Conservation (phyloP, 2,329 filamentous ascomycete genomes). For the Cytospora schulzeri region DNA sequence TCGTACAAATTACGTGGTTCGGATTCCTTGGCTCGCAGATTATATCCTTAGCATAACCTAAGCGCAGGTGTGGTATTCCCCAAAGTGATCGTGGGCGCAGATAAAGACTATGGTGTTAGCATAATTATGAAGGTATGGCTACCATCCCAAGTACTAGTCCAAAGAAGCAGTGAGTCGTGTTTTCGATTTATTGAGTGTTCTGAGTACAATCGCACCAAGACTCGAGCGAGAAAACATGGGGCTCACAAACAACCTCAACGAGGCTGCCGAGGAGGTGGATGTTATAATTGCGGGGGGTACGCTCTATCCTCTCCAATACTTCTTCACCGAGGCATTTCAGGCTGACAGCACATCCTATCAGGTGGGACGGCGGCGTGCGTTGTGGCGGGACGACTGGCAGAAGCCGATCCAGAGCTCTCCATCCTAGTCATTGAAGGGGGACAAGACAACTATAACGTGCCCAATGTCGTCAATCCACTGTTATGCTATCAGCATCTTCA, state of each 20-base stretch:
- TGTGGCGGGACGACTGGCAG: slow-evolving; percentile 52
- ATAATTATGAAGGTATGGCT: no score
- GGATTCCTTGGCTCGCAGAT: no score
- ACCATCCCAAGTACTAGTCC: no score
- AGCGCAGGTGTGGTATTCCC: no score
- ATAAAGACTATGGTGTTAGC: no score
- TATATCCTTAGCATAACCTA: no score
- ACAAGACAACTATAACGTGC: slow-evolving; percentile 53
- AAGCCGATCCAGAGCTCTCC: slow-evolving; percentile 50
- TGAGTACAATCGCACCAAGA: neutral
- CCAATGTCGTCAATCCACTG: slow-evolving; percentile 52
- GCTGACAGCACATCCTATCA: slow-evolving; percentile 26
- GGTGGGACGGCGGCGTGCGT: slow-evolving; percentile 53
- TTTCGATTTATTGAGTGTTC: no score
- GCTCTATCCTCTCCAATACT: neutral
- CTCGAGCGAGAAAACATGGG: slow-evolving; percentile 1
- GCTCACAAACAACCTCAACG: slow-evolving; percentile 30
- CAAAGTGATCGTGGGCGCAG: no score
- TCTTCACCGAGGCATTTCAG: neutral
- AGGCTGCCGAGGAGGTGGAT: slow-evolving; percentile 40
- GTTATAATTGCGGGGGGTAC: slow-evolving; percentile 44
- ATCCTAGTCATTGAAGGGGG: slow-evolving; percentile 58
- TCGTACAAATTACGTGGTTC: no score
- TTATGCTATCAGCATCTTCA: slow-evolving; percentile 50
- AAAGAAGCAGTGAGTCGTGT: no score